Percentiles rank a stretch among this genome's conserved stretches.
Evolutionary conservation across 2,329 filamentous ascomycete species (phyloP).

Genomic region (Hypoxylon sp.): DNA sequence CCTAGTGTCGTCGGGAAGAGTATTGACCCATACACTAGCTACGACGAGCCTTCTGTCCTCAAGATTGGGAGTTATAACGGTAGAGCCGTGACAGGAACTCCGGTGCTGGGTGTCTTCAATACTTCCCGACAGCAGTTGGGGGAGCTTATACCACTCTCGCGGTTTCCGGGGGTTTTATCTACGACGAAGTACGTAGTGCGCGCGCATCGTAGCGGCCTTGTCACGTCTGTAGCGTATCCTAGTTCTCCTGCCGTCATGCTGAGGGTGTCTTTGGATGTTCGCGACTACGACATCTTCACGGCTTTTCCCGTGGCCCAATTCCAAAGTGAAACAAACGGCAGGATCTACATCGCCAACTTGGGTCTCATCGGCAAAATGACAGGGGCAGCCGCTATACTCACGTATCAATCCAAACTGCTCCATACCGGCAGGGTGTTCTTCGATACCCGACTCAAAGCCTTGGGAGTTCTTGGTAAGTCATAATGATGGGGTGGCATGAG

Average conservation of each 20-base stretch:
- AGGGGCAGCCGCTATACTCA: constrained; percentile 80
- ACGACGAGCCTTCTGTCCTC: constrained; percentile 78
- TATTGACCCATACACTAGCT: constrained; percentile 78
- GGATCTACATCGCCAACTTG: constrained; percentile 73
- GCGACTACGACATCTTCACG: constrained; percentile 84
- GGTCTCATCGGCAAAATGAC: constrained; percentile 92
- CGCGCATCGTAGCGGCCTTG: constrained; percentile 73
- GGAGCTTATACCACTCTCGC: constrained; percentile 76
- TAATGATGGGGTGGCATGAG: background rate
- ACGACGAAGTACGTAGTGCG: constrained; percentile 76
- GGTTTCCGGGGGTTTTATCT: constrained; percentile 77
- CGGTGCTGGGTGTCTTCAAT: constrained; percentile 89
- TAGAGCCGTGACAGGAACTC: constrained; percentile 72
- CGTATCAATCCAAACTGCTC: constrained; percentile 66
- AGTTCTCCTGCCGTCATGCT: constrained; percentile 64
- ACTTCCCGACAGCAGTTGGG: constrained; percentile 70
- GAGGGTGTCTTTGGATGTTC: constrained; percentile 69
- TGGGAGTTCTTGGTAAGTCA: constrained; percentile 75
- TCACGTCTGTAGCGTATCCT: constrained; percentile 65
- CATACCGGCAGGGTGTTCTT: constrained; percentile 71
- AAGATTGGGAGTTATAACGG: constrained; percentile 84
- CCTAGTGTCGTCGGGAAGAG: constrained; percentile 80
- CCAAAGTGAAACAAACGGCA: constrained; percentile 54
- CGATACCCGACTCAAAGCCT: constrained; percentile 79
- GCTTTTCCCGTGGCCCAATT: constrained; percentile 76